phyloP scores from a whole-genome alignment of 495 filamentous ascomycete species.

The Aspergillus biplanus region DNA sequence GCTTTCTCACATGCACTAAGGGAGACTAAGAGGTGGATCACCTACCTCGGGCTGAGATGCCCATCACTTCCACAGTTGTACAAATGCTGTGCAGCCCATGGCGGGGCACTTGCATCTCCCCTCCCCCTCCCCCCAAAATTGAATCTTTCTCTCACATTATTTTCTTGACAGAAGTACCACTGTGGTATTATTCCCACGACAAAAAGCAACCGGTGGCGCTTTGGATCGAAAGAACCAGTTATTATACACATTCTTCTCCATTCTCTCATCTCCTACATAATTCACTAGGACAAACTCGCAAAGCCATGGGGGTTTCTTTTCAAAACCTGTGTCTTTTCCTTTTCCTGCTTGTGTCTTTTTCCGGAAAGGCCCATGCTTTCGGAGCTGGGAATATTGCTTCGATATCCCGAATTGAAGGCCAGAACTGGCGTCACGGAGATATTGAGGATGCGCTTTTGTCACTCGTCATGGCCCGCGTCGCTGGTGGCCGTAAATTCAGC shows the following conservation, averaged over 20 bases:
- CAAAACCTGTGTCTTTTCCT: slow-evolving; percentile 44
- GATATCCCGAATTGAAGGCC: slow-evolving; percentile 75
- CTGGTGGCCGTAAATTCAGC: slow-evolving; percentile 82
- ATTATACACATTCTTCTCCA: neutral
- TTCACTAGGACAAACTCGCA: neutral
- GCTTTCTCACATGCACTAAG: slow-evolving; percentile 3
- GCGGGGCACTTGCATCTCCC: slow-evolving; percentile 19
- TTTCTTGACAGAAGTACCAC: neutral
- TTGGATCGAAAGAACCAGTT: neutral
- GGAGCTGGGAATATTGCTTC: slow-evolving; percentile 86
- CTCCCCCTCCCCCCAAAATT: slow-evolving; percentile 6
- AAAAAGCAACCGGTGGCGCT: neutral
- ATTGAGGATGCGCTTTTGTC: slow-evolving; percentile 87
- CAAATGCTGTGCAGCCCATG: slow-evolving; percentile 7
- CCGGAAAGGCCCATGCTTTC: slow-evolving; percentile 73
- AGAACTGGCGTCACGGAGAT: slow-evolving; percentile 89
- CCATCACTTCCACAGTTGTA: slow-evolving; percentile 5
- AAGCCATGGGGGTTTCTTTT: slow-evolving; percentile 31
- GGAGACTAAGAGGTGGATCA: slow-evolving; percentile 2
- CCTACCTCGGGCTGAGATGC: slow-evolving; percentile 1
- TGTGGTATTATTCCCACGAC: slow-evolving; percentile 1
- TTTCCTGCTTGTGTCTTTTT: slow-evolving; percentile 61
- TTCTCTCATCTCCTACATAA: neutral
- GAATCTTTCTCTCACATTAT: neutral
- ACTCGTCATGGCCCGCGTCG: slow-evolving; percentile 72